These are phyloP conservation scores for Casuarina cunninghamiana DNA, from an alignment of 306 rosid species.

Conservation along the genomic window DNA sequence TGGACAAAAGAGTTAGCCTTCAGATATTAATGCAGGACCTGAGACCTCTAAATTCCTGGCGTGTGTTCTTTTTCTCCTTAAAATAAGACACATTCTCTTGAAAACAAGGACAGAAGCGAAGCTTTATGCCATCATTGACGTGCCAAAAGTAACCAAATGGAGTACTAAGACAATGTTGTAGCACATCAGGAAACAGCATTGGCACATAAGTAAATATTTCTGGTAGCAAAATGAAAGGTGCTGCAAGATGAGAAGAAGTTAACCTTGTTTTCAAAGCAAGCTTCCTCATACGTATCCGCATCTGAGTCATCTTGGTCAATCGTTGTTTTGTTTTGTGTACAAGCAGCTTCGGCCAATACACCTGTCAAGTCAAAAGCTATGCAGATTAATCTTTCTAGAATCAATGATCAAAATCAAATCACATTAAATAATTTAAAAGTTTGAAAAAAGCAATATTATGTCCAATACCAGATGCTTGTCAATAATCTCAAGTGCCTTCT, in stretches of 20 bases:
- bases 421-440: neutral
- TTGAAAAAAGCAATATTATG: constrained; percentile 1
- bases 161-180: neutral
- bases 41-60: neutral
- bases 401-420: constrained; percentile 1
- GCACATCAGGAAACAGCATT: neutral
- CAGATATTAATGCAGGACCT: neutral
- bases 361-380: constrained; percentile 40
- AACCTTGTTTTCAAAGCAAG: constrained; percentile 90
- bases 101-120: neutral
- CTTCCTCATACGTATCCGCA: constrained; percentile 93
- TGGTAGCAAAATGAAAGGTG: neutral
- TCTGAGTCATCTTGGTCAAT: constrained; percentile 90
- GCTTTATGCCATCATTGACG: neutral
- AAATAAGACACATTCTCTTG: neutral
- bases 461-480: constrained; percentile 79
- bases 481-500: constrained; percentile 78
- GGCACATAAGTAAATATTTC: neutral
- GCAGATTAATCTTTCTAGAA: constrained; percentile 12
- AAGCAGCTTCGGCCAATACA: constrained; percentile 95
- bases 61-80: neutral
- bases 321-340: constrained; percentile 91
- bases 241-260: neutral
- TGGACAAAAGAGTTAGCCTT: neutral
- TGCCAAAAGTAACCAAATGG: neutral